Conservation (phyloP, 2,329 filamentous ascomycete species). For the Fusarium chlamydosporum region DNA sequence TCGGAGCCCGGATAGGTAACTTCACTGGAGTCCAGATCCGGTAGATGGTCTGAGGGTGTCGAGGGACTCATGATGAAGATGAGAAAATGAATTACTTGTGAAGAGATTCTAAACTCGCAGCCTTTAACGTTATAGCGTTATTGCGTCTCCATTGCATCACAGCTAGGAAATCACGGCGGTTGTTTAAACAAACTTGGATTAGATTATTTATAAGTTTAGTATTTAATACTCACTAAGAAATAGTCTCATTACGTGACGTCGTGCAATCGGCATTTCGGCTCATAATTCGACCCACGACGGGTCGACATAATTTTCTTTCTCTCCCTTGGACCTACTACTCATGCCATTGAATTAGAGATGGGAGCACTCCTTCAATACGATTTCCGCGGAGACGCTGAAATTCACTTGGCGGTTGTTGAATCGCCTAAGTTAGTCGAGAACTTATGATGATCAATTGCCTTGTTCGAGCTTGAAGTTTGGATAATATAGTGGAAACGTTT, state of each 20-base stretch:
- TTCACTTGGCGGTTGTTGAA: conserved; percentile 17
- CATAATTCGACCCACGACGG: conserved; percentile 21
- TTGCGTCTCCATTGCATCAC: background rate
- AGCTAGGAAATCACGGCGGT: background rate
- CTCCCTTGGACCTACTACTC: background rate
- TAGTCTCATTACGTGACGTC: conserved; percentile 19
- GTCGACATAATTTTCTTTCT: conserved; percentile 10
- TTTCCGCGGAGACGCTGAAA: conserved; percentile 26
- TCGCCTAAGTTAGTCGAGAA: conserved; percentile 10
- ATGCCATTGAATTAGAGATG: conserved; percentile 5
- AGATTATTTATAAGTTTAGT: background rate
- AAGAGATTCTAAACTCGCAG: background rate
- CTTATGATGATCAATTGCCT: conserved; percentile 19
- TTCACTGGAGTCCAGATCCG: conserved; percentile 22
- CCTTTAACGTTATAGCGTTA: background rate
- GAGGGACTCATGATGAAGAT: conserved; percentile 15
- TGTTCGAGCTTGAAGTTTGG: background rate
- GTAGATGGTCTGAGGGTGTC: background rate
- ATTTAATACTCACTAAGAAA: background rate
- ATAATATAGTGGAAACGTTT: conserved; percentile 6
- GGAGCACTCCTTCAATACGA: conserved; percentile 13
- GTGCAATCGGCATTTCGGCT: conserved; percentile 32
- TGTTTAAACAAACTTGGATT: conserved; percentile 9
- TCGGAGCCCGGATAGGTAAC: conserved; percentile 21
- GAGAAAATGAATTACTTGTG: background rate